Evolutionary conservation across 202 grass and related monocot genomes (phyloP).

Genomic region (Eragrostis tef): DNA sequence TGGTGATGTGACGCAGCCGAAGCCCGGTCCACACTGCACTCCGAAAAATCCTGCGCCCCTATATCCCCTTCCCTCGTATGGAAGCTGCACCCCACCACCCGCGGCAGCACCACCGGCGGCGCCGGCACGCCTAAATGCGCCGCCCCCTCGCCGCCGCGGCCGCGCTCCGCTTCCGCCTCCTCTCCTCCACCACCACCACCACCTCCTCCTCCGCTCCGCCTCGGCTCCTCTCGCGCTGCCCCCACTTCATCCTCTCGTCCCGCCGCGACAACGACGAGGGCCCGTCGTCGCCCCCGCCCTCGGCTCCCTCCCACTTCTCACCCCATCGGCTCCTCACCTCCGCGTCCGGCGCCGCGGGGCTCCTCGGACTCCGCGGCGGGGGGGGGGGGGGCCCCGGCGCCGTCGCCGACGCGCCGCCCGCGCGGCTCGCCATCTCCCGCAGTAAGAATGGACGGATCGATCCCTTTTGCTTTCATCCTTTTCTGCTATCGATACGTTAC

Average conservation of each 20-base stretch:
- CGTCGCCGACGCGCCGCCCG: constrained; percentile 48
- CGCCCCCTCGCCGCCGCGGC: constrained; percentile 50
- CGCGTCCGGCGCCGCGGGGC: constrained; percentile 22
- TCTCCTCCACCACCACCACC: background rate
- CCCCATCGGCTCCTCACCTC: constrained; percentile 30
- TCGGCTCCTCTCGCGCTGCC: constrained; percentile 41
- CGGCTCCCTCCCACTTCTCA: constrained; percentile 40
- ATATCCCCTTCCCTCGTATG: constrained; percentile 39
- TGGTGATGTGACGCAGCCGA: background rate
- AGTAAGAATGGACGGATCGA: constrained; percentile 30
- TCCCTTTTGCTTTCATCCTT: background rate
- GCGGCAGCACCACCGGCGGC: constrained; percentile 41
- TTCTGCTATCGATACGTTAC: background rate
- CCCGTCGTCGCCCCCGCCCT: constrained; percentile 12
- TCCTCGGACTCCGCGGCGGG: constrained; percentile 38
- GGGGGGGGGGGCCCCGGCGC: constrained; percentile 39
- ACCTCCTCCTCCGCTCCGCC: constrained; percentile 16
- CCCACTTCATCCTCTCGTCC: constrained; percentile 37
- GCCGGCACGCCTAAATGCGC: constrained; percentile 61
- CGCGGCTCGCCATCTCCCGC: constrained; percentile 45
- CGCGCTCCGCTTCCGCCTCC: constrained; percentile 41
- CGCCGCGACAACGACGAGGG: constrained; percentile 50
- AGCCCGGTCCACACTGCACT: background rate
- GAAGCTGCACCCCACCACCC: constrained; percentile 52
- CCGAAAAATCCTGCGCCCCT: background rate